phyloP scores from a whole-genome alignment of 768 basidiomycete species.

The Rubroboletus satanas region DNA sequence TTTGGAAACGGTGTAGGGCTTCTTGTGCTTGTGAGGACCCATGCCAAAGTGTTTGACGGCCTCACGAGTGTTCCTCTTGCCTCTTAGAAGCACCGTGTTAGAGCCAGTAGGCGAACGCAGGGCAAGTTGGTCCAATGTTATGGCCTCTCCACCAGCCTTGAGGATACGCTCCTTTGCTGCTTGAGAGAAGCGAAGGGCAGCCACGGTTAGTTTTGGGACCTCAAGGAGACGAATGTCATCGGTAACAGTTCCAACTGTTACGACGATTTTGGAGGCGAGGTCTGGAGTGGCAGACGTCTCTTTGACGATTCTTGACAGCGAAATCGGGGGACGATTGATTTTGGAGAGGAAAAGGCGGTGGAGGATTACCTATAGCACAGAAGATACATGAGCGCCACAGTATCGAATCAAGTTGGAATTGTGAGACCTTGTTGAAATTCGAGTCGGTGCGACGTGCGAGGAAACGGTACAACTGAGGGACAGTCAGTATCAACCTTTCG shows the following conservation, averaged over 20 bases:
- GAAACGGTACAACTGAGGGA: slow-evolving; percentile 90
- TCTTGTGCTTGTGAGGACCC: slow-evolving; percentile 98
- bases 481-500: slow-evolving; percentile 5
- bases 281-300: slow-evolving; percentile 69
- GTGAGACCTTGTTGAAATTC: slow-evolving; percentile 84
- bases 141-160: slow-evolving; percentile 89
- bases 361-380: slow-evolving; percentile 69
- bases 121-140: slow-evolving; percentile 97
- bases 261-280: slow-evolving; percentile 77
- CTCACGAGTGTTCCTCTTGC: slow-evolving; percentile 90
- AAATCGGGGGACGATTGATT: slow-evolving; percentile 94
- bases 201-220: slow-evolving; percentile 88
- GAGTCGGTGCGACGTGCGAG: slow-evolving; percentile 95
- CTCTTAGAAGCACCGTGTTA: slow-evolving; percentile 91
- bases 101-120: slow-evolving; percentile 90
- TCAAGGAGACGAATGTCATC: slow-evolving; percentile 87
- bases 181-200: slow-evolving; percentile 92
- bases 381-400: slow-evolving; percentile 17
- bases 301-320: slow-evolving; percentile 87
- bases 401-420: slow-evolving; percentile 2
- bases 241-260: slow-evolving; percentile 87
- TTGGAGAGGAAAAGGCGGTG: slow-evolving; percentile 96
- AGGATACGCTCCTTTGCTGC: slow-evolving; percentile 92
- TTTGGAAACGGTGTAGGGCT: slow-evolving; percentile 93
- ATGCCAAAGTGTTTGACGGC: slow-evolving; percentile 98